phyloP scores from a whole-genome alignment of 352 stramenopile genomes.

The Saprolegnia parasitica region DNA sequence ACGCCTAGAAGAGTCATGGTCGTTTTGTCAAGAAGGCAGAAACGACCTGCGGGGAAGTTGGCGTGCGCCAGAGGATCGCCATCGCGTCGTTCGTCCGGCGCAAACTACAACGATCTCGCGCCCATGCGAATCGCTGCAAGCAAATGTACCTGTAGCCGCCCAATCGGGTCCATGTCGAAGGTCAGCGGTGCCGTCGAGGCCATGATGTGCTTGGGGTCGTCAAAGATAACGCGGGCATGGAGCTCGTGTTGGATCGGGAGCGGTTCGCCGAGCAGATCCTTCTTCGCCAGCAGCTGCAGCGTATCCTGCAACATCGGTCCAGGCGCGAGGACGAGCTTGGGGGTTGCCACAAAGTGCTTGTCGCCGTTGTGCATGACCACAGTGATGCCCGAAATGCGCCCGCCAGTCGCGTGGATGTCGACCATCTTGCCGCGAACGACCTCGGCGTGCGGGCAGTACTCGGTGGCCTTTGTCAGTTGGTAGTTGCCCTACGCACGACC shows the following conservation, averaged over 20 bases:
- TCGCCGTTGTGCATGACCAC: constrained; percentile 49
- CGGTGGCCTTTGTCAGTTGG: constrained; percentile 54
- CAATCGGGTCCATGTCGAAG: constrained; percentile 68
- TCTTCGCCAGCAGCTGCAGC: constrained; percentile 51
- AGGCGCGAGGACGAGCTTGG: constrained; percentile 65
- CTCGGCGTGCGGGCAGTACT: constrained; percentile 56
- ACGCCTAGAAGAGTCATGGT: constrained; percentile 47
- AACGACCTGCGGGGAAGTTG: constrained; percentile 57
- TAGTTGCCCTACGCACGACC: constrained; percentile 38
- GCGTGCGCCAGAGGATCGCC: constrained; percentile 36
- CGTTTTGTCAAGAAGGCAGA: no score
- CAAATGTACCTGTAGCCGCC: constrained; percentile 45
- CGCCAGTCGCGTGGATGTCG: constrained; percentile 48
- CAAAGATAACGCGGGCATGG: constrained; percentile 60
- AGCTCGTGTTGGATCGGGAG: constrained; percentile 71
- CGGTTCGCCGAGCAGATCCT: constrained; percentile 46
- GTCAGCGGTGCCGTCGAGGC: constrained; percentile 55
- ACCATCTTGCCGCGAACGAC: constrained; percentile 56
- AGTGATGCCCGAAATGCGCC: constrained; percentile 51
- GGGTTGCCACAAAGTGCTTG: constrained; percentile 50
- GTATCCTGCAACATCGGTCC: constrained; percentile 64
- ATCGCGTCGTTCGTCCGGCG: constrained; percentile 41
- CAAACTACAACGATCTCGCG: constrained; percentile 40
- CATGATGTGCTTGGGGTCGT: constrained; percentile 54
- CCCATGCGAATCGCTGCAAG: no score